Evolutionary conservation across 2,329 filamentous ascomycete species (phyloP), one percentile per base, ranked within the genome.

Genomic region (Aureobasidium pullulans): DNA sequence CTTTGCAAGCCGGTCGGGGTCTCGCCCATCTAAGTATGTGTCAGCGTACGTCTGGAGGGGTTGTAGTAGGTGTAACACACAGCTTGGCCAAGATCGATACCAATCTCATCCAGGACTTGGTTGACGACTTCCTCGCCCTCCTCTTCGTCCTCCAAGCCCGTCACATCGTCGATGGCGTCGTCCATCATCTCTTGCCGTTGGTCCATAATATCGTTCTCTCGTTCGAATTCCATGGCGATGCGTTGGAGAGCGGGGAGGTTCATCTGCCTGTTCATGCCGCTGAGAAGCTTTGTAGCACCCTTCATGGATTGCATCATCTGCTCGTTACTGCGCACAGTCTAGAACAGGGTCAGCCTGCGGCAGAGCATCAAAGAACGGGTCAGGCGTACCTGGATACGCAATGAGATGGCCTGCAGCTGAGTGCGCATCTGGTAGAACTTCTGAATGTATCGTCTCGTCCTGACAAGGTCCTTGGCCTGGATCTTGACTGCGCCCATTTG

Each of bases 241-340:
- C 93, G 85, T 73, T 97, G 93, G 36, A 99, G 79, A 16, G 91
- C 91, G 0, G 94, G 94, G 2, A 99, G 84, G 71, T 99, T 97
- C 92, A 97, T 97, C 64, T 90, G 90, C 64, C 89, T 84, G 75
- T 99, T 99, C 94, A 99, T 99, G 77, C 89, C 95, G 58, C 92
- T 91, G 7, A 99, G 79, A 2, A 96, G 86, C 75, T 87, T 86
- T 1, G 94, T 97, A 4, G 94, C 94, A 36, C 94, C 94, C 75
- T 96, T 99, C 94, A 99, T 97, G 8, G 92, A 94, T 75, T 96
- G 90, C 92, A 96, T 96, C 94, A 99, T 99, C 75, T 97, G 93
- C 74, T 99, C 94, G 74, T 99, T 99, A 66, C 92, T 96, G 64
- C 94, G 86, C 64, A 97, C 93, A 52, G 94, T 99, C 90, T 96